Conservation (phyloP, 23 red algal genomes). For the Rhodosorus marinus region DNA sequence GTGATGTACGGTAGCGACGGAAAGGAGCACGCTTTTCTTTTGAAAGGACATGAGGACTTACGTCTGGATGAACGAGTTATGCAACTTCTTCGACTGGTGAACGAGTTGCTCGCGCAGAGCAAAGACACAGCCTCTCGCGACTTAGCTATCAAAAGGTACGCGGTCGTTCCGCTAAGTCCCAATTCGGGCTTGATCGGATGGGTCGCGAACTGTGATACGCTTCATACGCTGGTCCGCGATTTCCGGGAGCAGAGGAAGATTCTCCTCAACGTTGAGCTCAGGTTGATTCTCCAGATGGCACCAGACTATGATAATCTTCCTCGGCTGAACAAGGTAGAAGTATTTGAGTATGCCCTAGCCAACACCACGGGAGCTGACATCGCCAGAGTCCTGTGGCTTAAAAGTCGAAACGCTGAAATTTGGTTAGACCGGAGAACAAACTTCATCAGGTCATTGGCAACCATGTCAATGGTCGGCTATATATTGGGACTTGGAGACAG, state of each 20-base stretch:
- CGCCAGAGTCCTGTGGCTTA: constrained; percentile 74
- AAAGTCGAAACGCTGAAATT: constrained; percentile 86
- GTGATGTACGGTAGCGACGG: constrained; percentile 83
- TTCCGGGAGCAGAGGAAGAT: constrained; percentile 80
- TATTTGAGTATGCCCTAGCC: constrained; percentile 81
- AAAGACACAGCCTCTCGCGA: constrained; percentile 7
- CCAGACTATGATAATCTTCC: constrained; percentile 82
- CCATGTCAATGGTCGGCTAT: constrained; percentile 91
- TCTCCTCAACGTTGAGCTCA: constrained; percentile 85
- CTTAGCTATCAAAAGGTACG: constrained; percentile 35
- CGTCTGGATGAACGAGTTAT: constrained; percentile 94
- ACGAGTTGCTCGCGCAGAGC: constrained; percentile 63
- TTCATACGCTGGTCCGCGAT: constrained; percentile 72
- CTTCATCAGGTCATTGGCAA: constrained; percentile 75
- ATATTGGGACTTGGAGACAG: constrained; percentile 89
- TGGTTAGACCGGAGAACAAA: constrained; percentile 92
- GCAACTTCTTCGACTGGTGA: constrained; percentile 88
- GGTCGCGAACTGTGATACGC: constrained; percentile 90
- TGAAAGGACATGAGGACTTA: constrained; percentile 98
- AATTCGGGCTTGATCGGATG: constrained; percentile 83
- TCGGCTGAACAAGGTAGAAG: constrained; percentile 83
- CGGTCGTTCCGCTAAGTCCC: constrained; percentile 62
- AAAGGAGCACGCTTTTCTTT: constrained; percentile 71
- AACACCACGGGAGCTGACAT: constrained; percentile 79
- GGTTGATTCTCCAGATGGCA: constrained; percentile 69